Percentiles rank a stretch among this genome's conserved stretches.
These are phyloP conservation scores for Cicer chorassanicum DNA, from an alignment of 306 rosid species.

Conservation along the genomic window DNA sequence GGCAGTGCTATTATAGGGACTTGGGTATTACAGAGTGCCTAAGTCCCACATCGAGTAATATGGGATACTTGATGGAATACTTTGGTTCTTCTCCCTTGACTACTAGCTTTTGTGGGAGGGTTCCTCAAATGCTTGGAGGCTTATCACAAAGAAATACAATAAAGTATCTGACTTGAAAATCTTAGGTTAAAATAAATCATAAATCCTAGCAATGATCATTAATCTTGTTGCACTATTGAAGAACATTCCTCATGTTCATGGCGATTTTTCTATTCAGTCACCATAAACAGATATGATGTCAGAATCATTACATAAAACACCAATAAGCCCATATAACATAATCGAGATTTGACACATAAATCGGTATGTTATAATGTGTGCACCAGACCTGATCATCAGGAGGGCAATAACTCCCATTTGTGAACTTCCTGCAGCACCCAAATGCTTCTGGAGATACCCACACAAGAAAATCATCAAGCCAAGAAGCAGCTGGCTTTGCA, in stretches of 20 bases:
- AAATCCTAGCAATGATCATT: slow-evolving; percentile 35
- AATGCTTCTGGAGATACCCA: slow-evolving; percentile 99
- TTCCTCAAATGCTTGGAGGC: background rate
- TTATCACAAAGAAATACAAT: slow-evolving; percentile 32
- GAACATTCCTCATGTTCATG: background rate
- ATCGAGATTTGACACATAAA: slow-evolving; percentile 19
- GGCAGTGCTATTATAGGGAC: background rate
- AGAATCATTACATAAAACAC: slow-evolving; percentile 32
- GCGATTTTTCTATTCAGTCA: slow-evolving; percentile 16
- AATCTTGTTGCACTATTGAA: slow-evolving; percentile 29
- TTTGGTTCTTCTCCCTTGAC: background rate
- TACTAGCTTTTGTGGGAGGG: background rate
- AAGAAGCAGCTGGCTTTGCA: slow-evolving; percentile 98
- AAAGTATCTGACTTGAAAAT: slow-evolving; percentile 33
- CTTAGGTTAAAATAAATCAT: slow-evolving; percentile 18
- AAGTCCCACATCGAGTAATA: background rate
- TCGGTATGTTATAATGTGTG: slow-evolving; percentile 25
- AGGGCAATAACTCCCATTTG: slow-evolving; percentile 83
- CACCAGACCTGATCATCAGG: slow-evolving; percentile 92
- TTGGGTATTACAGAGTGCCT: background rate
- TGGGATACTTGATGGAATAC: background rate
- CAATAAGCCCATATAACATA: background rate
- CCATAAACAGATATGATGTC: slow-evolving; percentile 1
- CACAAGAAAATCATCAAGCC: slow-evolving; percentile 99
- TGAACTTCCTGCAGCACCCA: slow-evolving; percentile 99